Evolutionary conservation across 768 basidiomycete species (phyloP).

Genomic region (Leucocoprinus leucothites): DNA sequence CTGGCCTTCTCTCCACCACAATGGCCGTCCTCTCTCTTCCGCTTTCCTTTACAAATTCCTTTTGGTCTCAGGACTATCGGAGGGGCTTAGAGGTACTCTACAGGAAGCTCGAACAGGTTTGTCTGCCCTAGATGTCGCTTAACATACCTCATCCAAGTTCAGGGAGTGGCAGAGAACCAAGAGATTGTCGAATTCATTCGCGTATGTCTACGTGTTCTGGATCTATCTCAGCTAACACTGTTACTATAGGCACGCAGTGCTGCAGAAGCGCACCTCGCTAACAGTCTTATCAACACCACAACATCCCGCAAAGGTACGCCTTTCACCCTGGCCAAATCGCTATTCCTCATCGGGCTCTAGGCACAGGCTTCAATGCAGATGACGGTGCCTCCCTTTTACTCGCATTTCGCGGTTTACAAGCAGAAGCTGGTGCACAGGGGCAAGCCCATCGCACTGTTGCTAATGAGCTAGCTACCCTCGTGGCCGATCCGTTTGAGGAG

Average conservation of each 20-base stretch:
- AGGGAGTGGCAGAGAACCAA: conserved; percentile 83
- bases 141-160: conserved; percentile 17
- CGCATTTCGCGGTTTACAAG: conserved; percentile 77
- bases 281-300: conserved; percentile 49
- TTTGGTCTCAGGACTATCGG: conserved; percentile 92
- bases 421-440: conserved; percentile 70
- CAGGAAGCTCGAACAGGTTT: conserved; percentile 73
- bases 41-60: conserved; percentile 86
- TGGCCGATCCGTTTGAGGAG: conserved; percentile 74
- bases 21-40: conserved; percentile 92
- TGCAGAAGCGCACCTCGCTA: conserved; percentile 67
- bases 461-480: conserved; percentile 70
- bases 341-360: conserved; percentile 26
- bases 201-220: conserved; percentile 40
- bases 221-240: not conserved
- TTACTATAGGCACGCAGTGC: conserved; percentile 62
- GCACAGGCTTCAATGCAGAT: conserved; percentile 69
- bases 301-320: conserved; percentile 47
- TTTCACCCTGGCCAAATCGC: conserved; percentile 3
- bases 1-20: conserved; percentile 14
- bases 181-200: conserved; percentile 82
- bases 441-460: conserved; percentile 69
- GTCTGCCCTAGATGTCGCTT: conserved; percentile 16
- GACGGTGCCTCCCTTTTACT: conserved; percentile 82
- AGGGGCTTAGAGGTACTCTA: conserved; percentile 79